Base-by-base conservation (phyloP, 2,329 filamentous ascomycete species). In the Sporothrix pallida region DNA sequence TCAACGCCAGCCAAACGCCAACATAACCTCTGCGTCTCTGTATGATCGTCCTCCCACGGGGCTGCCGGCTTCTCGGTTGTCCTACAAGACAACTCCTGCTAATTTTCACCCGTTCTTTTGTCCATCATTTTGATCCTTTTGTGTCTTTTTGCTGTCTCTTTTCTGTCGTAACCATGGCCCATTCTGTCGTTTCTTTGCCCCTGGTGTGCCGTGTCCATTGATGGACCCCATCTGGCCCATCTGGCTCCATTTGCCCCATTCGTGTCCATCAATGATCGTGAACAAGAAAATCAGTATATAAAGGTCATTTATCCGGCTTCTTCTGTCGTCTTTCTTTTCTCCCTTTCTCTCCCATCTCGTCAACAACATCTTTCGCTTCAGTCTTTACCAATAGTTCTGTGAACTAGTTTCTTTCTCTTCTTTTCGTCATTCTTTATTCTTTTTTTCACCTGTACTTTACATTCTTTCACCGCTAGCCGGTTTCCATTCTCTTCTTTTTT, bases 381-480 rank as follows among this genome's bases (percentile, higher is more conserved):
- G 54, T 75, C 70, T 69, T 73, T 75, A 58, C 65, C 20, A 72
- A 72, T 54, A 71, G 74, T 74, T 75, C 74, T 75, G 74, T 46
- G 71, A 75, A 75, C 73, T 74, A 3, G 10, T 67, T 52, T 65
- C 69, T 37, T 63, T 74, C 58, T 65, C 44, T 74, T 75, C 71
- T 75, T 12, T 63, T 56, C 7, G 58, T 56, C 72, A 68, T 68
- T 74, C 74, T 56, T 74, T 74, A 37, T 37, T 6, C 31, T 13
- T 60, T 13, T 60, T 15, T 42, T 46, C 26, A 15, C 7, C 10
- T 44, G 54, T 15, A 48, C 52, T 70, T 46, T 70, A 63, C 52
- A 63, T 7, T 56, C 65, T 52, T 42, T 37, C 26, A 65, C 72
- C 65, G 72, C 72, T 56, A 73, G 72, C 46, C 72, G 63, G 72